phyloP scores from a whole-genome alignment of 306 rosid species.

The Rosa multiflora region DNA sequence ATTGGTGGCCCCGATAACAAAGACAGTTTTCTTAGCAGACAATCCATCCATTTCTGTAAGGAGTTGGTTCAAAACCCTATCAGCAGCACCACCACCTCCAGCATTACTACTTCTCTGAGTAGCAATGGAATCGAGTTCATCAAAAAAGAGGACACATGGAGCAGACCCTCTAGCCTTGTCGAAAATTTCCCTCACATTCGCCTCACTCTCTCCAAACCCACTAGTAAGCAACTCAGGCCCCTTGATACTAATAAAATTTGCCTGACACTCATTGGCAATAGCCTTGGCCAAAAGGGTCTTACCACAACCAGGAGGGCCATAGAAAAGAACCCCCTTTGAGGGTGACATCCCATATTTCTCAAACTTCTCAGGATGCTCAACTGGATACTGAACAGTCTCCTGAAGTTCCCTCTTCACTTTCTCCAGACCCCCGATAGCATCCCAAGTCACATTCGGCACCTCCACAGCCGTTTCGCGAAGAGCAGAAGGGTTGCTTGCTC shows the following conservation, averaged over 20 bases:
- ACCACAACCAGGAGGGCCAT: no score
- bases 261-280: slow-evolving; percentile 7
- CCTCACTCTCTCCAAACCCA: slow-evolving; percentile 13
- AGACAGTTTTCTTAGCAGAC: slow-evolving; percentile 11
- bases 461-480: slow-evolving; percentile 3
- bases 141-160: slow-evolving; percentile 15
- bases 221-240: slow-evolving; percentile 10
- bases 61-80: slow-evolving; percentile 2
- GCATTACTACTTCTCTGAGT: slow-evolving; percentile 2
- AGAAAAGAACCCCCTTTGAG: background rate
- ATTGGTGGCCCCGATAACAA: background rate
- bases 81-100: background rate
- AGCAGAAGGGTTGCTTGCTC: slow-evolving; percentile 6
- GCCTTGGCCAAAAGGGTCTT: slow-evolving; percentile 11
- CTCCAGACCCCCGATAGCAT: background rate
- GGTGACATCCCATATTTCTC: slow-evolving; percentile 12
- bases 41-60: slow-evolving; percentile 9
- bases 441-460: background rate
- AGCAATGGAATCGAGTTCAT: slow-evolving; percentile 12
- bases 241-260: slow-evolving; percentile 8
- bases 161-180: slow-evolving; percentile 17
- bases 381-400: background rate
- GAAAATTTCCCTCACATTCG: slow-evolving; percentile 10
- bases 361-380: background rate
- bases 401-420: slow-evolving; percentile 2